These are phyloP conservation scores for Eucalyptus erythrocorys DNA, from an alignment of 345 rosid species.

Conservation along the genomic window DNA sequence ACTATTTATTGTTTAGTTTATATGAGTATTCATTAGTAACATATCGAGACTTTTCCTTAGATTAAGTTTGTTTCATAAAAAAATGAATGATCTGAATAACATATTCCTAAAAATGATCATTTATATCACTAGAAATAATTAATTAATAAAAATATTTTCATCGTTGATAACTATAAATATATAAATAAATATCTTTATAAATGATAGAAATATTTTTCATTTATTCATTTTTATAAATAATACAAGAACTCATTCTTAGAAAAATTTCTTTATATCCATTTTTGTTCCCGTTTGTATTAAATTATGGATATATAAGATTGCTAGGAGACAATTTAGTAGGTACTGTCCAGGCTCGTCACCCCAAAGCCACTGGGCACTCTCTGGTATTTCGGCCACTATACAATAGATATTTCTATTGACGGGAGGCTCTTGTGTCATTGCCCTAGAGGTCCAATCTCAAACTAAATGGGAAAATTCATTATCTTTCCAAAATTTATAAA, in stretches of 20 bases:
- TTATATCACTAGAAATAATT: background rate
- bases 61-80: background rate
- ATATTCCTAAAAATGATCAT: background rate
- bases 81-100: background rate
- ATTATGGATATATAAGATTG: background rate
- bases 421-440: background rate
- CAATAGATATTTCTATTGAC: background rate
- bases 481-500: background rate
- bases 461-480: background rate
- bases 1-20: background rate
- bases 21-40: background rate
- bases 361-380: background rate
- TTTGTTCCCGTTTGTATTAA: background rate
- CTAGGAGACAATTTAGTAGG: background rate
- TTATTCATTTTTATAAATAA: background rate
- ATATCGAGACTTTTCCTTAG: background rate
- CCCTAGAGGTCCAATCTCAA: background rate
- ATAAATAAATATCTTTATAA: background rate
- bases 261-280: background rate
- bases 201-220: fast-evolving
- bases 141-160: background rate
- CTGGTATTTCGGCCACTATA: background rate
- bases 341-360: background rate
- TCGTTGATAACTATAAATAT: background rate
- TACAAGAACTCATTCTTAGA: background rate